Evolutionary conservation across 768 basidiomycete genomes (phyloP).

Genomic region (Mycena galopus): DNA sequence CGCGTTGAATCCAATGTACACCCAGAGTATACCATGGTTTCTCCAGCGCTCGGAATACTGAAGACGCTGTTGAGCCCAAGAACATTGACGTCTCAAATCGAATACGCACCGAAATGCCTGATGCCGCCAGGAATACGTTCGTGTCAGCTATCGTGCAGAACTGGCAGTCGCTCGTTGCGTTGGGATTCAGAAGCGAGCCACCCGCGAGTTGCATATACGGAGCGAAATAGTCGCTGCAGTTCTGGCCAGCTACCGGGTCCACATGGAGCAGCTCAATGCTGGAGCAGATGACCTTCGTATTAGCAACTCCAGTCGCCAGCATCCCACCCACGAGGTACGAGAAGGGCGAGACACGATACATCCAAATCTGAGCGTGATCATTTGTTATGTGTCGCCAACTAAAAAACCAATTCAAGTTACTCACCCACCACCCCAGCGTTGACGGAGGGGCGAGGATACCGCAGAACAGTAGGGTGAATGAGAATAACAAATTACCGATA

Average conservation of each 20-base stretch:
- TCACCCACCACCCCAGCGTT: slow-evolving; percentile 42
- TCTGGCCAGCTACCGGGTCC: slow-evolving; percentile 64
- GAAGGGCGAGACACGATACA: slow-evolving; percentile 53
- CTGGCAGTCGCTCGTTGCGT: slow-evolving; percentile 65
- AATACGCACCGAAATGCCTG: slow-evolving; percentile 69
- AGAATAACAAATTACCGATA: slow-evolving; percentile 55
- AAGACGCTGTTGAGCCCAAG: slow-evolving; percentile 53
- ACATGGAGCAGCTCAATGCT: slow-evolving; percentile 65
- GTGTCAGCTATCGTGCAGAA: slow-evolving; percentile 73
- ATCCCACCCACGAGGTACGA: slow-evolving; percentile 52
- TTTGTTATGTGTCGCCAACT: neutral
- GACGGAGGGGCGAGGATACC: slow-evolving; percentile 48
- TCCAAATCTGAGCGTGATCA: slow-evolving; percentile 47
- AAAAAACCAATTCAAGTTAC: slow-evolving; percentile 5
- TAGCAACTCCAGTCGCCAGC: slow-evolving; percentile 42
- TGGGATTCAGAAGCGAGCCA: slow-evolving; percentile 69
- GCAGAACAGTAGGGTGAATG: slow-evolving; percentile 56
- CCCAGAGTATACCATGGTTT: slow-evolving; percentile 66
- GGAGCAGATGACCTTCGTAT: slow-evolving; percentile 59
- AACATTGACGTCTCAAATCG: slow-evolving; percentile 61
- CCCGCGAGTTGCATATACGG: slow-evolving; percentile 63
- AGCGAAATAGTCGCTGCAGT: slow-evolving; percentile 65
- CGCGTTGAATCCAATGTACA: slow-evolving; percentile 64
- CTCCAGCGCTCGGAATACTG: slow-evolving; percentile 67
- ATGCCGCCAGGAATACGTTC: slow-evolving; percentile 65